phyloP scores from a whole-genome alignment of 345 rosid genomes.

The Bruguiera gymnorhiza region DNA sequence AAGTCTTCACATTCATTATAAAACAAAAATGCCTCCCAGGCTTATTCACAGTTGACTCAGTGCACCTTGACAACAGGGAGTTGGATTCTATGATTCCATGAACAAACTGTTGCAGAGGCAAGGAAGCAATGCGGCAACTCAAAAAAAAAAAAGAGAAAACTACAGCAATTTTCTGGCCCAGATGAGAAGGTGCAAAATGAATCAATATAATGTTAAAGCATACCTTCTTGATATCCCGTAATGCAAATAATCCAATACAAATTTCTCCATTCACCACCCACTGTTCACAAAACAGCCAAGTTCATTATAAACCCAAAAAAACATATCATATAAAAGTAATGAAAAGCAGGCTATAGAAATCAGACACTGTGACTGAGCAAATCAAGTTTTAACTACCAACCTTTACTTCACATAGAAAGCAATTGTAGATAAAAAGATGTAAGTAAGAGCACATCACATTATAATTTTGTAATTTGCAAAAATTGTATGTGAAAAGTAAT shows the following conservation, averaged over 20 bases:
- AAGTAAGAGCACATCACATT: neutral
- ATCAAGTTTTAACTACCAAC: too few relatives aligned
- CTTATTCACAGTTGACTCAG: too few relatives aligned
- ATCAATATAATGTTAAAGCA: conserved; percentile 13
- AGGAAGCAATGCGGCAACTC: neutral
- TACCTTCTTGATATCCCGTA: conserved; percentile 87
- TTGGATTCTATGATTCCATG: too few relatives aligned
- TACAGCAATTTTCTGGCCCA: neutral
- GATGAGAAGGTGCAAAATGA: neutral
- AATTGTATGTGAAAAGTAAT: too few relatives aligned
- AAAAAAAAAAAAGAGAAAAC: neutral
- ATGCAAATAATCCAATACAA: conserved; percentile 89
- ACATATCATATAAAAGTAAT: conserved; percentile 2
- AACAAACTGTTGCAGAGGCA: neutral
- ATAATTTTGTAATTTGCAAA: neutral
- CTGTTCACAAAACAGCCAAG: conserved; percentile 41
- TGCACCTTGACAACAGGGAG: too few relatives aligned
- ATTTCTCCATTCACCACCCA: conserved; percentile 99
- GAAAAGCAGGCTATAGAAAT: neutral
- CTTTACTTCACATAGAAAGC: too few relatives aligned
- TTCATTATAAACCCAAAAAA: neutral
- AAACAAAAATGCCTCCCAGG: too few relatives aligned
- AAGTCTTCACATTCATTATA: too few relatives aligned
- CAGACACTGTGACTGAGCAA: neutral
- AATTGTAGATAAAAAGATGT: neutral